Evolutionary conservation across 495 filamentous ascomycete genomes (phyloP), one percentile per base, ranked within the genome.

Genomic region (Achaetomiella virescens): DNA sequence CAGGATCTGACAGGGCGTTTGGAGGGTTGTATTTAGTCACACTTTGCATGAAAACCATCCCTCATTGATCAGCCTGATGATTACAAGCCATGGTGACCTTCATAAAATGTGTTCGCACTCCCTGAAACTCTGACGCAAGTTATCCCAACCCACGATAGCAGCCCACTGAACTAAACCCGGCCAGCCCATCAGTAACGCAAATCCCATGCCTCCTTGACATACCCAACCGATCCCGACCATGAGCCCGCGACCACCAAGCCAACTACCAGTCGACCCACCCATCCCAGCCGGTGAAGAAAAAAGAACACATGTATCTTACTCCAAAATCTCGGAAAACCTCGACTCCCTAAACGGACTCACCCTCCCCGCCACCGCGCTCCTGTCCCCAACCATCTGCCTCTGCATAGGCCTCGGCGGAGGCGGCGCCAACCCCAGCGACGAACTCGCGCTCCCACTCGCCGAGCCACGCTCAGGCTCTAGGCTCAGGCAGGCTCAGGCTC

Each of bases 341-440:
- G 67, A 74, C 52, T 74, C 74, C 55, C 73, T 63, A 10, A 60
- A 63, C 12, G 76, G 76, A 48, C 76, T 80, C 11, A 64, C 69
- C 41, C 61, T 55, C 35, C 61, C 59, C n/a, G 55, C 27, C 51
- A 41, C 17, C 29, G 37, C 8, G 29, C n/a, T 27, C 8, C 35
- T 35, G 6, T 18, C 35, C 41, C 36, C 36, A 42, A 20, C 10
- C 27, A 15, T 20, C 14, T 57, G 60, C 46, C 38, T 57, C 9
- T 55, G 20, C 46, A 41, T 53, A 17, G 49, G 50, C n/a, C 62
- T 21, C 53, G 41, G 57, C 41, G 36, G 61, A 1, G 65, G 57
- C 10, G 63, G 58, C 27, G 59, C 66, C 14, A 62, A 38, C 5
- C 18, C 35, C 51, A 55, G 42, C 17, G 53, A 18, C 33, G 60